Evolutionary conservation across 441 rosid species (phyloP).

Genomic region (Croton laevigatus): DNA sequence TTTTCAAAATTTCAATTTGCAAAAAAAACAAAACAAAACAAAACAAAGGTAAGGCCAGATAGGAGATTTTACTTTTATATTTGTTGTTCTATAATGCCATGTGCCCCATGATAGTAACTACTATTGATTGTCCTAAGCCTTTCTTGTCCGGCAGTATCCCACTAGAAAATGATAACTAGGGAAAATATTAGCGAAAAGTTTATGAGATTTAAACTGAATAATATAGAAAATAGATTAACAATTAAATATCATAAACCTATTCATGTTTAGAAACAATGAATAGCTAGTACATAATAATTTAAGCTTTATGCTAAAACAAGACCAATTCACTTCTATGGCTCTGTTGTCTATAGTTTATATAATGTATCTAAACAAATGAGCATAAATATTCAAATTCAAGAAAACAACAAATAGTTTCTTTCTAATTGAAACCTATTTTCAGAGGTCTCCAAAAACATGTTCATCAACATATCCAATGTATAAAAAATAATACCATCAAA

Average conservation of each 20-base stretch:
- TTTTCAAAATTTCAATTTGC: not conserved
- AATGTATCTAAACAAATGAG: too few relatives aligned
- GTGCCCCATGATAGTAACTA: conserved; percentile 66
- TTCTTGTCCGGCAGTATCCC: conserved; percentile 73
- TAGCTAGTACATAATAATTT: not conserved
- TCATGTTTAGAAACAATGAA: not conserved
- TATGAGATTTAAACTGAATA: not conserved
- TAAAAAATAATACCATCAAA: too few relatives aligned
- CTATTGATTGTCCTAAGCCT: conserved; percentile 62
- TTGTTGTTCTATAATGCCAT: conserved; percentile 60
- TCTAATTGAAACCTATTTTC: too few relatives aligned
- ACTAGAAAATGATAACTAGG: conserved; percentile 28
- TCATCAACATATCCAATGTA: too few relatives aligned
- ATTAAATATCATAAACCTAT: not conserved
- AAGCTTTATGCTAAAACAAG: too few relatives aligned
- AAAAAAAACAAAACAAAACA: too few relatives aligned
- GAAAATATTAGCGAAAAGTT: too few relatives aligned
- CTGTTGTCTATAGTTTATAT: too few relatives aligned
- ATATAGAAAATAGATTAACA: not conserved
- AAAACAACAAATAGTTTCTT: too few relatives aligned
- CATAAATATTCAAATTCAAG: too few relatives aligned
- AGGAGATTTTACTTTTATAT: conserved; percentile 32
- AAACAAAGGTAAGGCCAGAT: conserved; percentile 23
- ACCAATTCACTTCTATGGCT: too few relatives aligned
- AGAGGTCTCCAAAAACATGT: too few relatives aligned